Conservation (phyloP, 176 grass and related monocot genomes). For the Raddia distichophylla region DNA sequence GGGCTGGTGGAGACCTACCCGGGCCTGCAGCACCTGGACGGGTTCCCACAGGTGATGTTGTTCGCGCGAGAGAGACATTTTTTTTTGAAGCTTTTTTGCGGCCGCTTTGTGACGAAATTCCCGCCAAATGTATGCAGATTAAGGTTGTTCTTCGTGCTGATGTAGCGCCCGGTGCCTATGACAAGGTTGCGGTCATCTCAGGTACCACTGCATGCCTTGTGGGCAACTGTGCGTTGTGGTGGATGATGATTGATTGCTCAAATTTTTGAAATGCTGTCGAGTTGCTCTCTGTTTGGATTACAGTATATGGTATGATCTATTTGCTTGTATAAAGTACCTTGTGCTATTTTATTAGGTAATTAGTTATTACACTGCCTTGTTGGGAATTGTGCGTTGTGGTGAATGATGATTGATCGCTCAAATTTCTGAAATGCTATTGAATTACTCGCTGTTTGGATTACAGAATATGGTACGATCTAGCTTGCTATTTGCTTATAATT, state of each 20-base stretch:
- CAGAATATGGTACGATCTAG: constrained; percentile 6
- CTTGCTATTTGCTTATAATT: not conserved
- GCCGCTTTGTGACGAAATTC: not conserved
- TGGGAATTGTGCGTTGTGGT: constrained; percentile 19
- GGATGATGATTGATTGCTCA: constrained; percentile 15
- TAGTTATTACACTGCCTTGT: not conserved
- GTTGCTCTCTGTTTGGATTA: constrained; percentile 5
- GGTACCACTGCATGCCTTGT: constrained; percentile 37
- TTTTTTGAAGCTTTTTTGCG: constrained; percentile 22
- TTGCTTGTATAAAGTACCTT: not conserved
- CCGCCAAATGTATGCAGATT: constrained; percentile 66
- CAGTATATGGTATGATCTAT: constrained; percentile 6
- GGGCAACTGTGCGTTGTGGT: constrained; percentile 18
- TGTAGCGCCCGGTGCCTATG: constrained; percentile 57
- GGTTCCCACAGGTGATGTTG: constrained; percentile 77
- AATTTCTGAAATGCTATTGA: not conserved
- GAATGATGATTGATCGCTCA: constrained; percentile 9
- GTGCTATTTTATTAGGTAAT: not conserved
- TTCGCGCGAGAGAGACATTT: not conserved
- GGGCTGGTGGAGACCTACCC: constrained; percentile 98
- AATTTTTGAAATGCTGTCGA: not conserved
- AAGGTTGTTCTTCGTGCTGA: constrained; percentile 98
- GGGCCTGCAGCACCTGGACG: constrained; percentile 93
- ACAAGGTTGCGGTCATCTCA: constrained; percentile 96
- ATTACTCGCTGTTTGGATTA: constrained; percentile 2